Evolutionary conservation across 768 basidiomycete species (phyloP).

Genomic region (Tephrocybe sp.): DNA sequence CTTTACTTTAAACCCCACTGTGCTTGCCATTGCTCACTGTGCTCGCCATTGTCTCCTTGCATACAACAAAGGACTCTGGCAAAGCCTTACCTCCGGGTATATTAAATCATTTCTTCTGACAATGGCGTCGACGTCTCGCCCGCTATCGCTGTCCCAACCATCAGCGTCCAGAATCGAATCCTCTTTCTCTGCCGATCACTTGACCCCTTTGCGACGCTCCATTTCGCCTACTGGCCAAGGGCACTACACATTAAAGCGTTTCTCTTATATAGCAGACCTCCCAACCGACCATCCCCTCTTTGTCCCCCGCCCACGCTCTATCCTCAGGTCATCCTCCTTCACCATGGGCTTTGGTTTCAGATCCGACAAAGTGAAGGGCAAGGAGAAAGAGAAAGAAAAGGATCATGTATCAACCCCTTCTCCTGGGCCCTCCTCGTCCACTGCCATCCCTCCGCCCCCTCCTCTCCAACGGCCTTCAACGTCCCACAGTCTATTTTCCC

Average conservation of each 20-base stretch:
- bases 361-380: constrained; percentile 29
- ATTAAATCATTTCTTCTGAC: constrained; percentile 13
- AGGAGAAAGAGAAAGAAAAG: constrained; percentile 15
- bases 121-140: constrained; percentile 16
- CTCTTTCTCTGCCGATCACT: constrained; percentile 14
- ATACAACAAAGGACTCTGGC: constrained; percentile 9
- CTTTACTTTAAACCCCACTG: no score
- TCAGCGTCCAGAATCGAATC: constrained; percentile 10
- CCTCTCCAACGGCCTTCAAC: constrained; percentile 10
- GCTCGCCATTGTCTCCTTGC: no score
- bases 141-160: constrained; percentile 12
- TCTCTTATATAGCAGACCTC: constrained; percentile 31
- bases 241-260: constrained; percentile 37
- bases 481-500: constrained; percentile 18
- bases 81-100: constrained; percentile 5
- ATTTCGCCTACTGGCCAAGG: constrained; percentile 19
- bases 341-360: constrained; percentile 38
- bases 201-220: constrained; percentile 14
- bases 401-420: not conserved
- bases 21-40: not conserved
- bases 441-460: constrained; percentile 10
- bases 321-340: constrained; percentile 31
- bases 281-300: constrained; percentile 14
- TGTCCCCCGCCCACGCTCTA: constrained; percentile 17
- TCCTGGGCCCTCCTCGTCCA: not conserved